Conservation (phyloP, 768 basidiomycete species). For the Suillus lakei region DNA sequence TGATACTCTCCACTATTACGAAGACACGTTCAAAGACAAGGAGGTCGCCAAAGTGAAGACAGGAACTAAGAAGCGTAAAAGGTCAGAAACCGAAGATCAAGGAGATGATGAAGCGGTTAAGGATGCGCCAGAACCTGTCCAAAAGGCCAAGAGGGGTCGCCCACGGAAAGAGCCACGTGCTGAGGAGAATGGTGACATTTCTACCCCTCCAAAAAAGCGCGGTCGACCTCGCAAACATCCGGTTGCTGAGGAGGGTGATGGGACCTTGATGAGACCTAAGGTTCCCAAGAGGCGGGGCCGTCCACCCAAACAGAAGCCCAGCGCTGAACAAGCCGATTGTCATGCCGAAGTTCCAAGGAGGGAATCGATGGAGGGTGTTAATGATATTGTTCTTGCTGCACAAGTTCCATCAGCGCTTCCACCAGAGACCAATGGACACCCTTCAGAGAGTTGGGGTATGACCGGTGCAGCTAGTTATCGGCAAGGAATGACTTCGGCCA, state of each 20-base stretch:
- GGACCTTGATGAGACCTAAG: neutral
- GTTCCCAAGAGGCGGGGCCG: constrained; percentile 45
- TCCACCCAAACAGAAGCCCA: constrained; percentile 30
- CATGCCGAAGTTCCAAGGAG: constrained; percentile 1
- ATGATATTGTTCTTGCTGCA: neutral
- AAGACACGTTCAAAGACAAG: constrained; percentile 53
- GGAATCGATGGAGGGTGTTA: constrained; percentile 1
- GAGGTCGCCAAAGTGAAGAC: constrained; percentile 11
- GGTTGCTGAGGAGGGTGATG: constrained; percentile 9
- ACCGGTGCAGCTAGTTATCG: neutral
- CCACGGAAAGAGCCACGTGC: constrained; percentile 40
- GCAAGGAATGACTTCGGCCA: neutral
- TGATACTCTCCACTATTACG: constrained; percentile 46
- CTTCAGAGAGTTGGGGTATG: constrained; percentile 26
- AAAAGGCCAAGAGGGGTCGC: constrained; percentile 55
- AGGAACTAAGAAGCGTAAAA: constrained; percentile 35
- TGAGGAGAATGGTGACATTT: constrained; percentile 16
- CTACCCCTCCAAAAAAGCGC: constrained; percentile 36
- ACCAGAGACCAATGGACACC: constrained; percentile 43
- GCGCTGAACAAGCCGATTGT: constrained; percentile 4
- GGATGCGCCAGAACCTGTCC: constrained; percentile 24
- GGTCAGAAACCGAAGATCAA: constrained; percentile 19
- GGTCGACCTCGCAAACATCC: constrained; percentile 39
- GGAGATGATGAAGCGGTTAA: constrained; percentile 29
- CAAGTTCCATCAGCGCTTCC: constrained; percentile 5